phyloP scores from a whole-genome alignment of 306 rosid genomes.

The Corylus avellana region DNA sequence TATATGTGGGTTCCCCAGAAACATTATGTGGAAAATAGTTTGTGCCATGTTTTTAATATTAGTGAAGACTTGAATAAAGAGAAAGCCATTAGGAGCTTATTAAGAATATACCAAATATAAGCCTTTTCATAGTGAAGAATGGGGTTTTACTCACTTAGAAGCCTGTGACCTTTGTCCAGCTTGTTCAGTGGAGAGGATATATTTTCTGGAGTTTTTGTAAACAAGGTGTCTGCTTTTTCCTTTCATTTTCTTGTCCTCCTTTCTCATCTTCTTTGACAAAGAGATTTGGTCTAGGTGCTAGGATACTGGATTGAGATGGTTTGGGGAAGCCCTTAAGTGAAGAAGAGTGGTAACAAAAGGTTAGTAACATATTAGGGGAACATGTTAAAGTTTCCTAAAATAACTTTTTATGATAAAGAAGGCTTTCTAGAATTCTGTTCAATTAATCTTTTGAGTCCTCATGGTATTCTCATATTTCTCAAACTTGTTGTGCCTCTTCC shows the following conservation, averaged over 20 bases:
- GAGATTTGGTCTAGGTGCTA: no score
- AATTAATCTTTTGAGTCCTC: background rate
- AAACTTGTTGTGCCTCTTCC: background rate
- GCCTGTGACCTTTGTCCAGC: background rate
- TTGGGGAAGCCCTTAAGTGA: background rate
- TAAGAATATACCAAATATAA: no score
- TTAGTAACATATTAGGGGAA: background rate
- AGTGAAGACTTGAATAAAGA: background rate
- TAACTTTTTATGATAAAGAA: background rate
- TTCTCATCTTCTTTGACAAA: background rate
- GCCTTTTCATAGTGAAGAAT: background rate
- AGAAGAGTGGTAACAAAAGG: background rate
- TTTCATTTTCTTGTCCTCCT: background rate
- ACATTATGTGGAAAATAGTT: background rate
- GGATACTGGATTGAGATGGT: background rate
- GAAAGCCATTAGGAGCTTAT: background rate
- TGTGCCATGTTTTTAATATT: background rate
- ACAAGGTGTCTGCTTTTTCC: background rate
- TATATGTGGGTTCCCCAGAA: background rate
- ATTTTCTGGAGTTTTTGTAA: background rate
- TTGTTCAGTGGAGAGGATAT: background rate
- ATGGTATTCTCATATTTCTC: background rate
- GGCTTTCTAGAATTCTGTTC: background rate
- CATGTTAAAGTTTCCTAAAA: background rate
- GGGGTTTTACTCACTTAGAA: background rate